Percentiles rank a stretch among this genome's conserved stretches.
phyloP scores from a whole-genome alignment of 371 early-diverging fungal genomes.

The Mortierella sp. region DNA sequence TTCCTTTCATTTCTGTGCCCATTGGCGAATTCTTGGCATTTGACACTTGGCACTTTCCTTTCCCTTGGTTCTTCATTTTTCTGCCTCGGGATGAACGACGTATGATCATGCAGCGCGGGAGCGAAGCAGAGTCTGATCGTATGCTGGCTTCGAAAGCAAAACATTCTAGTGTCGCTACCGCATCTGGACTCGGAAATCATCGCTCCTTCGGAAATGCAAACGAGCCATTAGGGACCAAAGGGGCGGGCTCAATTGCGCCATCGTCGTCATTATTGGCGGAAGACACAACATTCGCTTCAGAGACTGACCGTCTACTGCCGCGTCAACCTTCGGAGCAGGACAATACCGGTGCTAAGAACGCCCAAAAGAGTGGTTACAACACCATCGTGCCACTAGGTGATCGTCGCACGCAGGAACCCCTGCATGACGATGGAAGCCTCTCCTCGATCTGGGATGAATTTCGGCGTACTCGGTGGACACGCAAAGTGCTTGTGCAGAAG shows the following conservation, averaged over 20 bases:
- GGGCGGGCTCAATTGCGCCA: conserved; percentile 14
- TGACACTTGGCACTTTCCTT: too few species aligned
- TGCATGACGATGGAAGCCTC: conserved; percentile 20
- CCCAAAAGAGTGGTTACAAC: conserved; percentile 11
- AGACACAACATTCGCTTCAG: conserved; percentile 4
- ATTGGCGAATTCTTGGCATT: too few species aligned
- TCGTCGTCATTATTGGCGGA: conserved; percentile 8
- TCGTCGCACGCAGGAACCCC: conserved; percentile 7
- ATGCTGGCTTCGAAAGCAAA: conserved; percentile 15
- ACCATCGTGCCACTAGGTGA: conserved; percentile 12
- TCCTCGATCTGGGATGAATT: conserved; percentile 30
- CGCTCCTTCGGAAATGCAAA: conserved; percentile 5
- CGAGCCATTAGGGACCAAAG: conserved; percentile 6
- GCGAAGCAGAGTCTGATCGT: conserved; percentile 7
- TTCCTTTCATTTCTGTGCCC: neutral
- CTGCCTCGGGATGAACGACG: neutral
- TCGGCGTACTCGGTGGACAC: conserved; percentile 36
- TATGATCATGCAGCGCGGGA: conserved; percentile 5
- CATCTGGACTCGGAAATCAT: conserved; percentile 2
- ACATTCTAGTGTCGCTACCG: neutral
- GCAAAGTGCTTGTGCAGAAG: conserved; percentile 39
- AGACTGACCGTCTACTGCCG: conserved; percentile 38
- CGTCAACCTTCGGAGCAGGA: conserved; percentile 19
- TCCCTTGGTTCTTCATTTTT: too few species aligned
- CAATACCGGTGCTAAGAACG: too few species aligned